Percentiles rank a stretch among this genome's conserved stretches.
Evolutionary conservation across 352 stramenopile genomes (phyloP).

Genomic region (Achlya hypogyna): DNA sequence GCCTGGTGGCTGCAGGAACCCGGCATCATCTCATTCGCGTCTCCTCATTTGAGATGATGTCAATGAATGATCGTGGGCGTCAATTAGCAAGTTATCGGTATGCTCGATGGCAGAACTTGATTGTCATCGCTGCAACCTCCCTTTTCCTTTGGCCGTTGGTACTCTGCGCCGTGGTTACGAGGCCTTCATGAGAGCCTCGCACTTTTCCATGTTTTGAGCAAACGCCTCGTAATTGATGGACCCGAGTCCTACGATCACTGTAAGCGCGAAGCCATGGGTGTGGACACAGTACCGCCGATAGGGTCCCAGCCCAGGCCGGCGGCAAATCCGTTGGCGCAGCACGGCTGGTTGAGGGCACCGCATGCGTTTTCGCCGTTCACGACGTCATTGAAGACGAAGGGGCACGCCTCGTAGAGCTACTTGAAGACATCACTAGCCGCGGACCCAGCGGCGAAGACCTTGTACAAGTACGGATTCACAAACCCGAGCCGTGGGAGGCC

Average conservation of each 20-base stretch:
- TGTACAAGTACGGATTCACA: conserved; percentile 64
- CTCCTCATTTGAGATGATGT: no score
- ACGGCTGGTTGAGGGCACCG: conserved; percentile 34
- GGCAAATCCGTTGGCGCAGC: conserved; percentile 38
- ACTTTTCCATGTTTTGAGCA: conserved; percentile 32
- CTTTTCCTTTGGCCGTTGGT: background rate
- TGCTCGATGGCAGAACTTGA: no score
- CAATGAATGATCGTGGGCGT: no score
- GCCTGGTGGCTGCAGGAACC: background rate
- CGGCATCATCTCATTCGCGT: background rate
- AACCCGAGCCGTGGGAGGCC: conserved; percentile 44
- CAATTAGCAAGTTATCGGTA: no score
- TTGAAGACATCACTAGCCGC: background rate
- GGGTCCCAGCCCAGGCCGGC: conserved; percentile 56
- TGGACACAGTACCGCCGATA: conserved; percentile 27
- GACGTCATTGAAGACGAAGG: conserved; percentile 60
- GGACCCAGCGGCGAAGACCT: conserved; percentile 7
- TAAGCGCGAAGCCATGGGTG: background rate
- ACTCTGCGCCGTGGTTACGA: background rate
- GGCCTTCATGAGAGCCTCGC: conserved; percentile 25
- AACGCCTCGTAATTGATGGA: conserved; percentile 41
- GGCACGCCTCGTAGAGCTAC: conserved; percentile 32
- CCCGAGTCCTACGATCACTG: conserved; percentile 27
- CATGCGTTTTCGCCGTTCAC: conserved; percentile 50
- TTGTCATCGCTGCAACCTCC: background rate